Evolutionary conservation across 768 basidiomycete genomes (phyloP).

Genomic region (Lactarius indigo): DNA sequence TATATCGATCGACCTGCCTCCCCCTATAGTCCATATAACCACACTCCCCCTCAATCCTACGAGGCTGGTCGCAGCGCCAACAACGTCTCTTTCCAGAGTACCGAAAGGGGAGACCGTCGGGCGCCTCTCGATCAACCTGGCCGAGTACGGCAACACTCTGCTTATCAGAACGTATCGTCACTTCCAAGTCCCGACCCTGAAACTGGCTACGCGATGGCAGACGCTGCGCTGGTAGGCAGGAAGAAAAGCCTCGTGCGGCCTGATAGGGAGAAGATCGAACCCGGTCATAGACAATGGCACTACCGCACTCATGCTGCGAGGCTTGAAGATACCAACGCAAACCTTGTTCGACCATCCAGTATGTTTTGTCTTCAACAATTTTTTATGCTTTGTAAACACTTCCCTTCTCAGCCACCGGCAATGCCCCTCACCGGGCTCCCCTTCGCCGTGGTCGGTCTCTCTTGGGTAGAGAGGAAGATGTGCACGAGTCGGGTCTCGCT

Average conservation of each 20-base stretch:
- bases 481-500: constrained; percentile 87
- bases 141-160: constrained; percentile 42
- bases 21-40: constrained; percentile 28
- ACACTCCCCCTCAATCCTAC: constrained; percentile 21
- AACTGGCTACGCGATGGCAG: constrained; percentile 33
- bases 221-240: constrained; percentile 55
- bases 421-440: constrained; percentile 54
- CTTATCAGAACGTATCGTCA: constrained; percentile 46
- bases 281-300: constrained; percentile 90
- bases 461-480: constrained; percentile 85
- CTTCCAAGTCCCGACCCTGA: constrained; percentile 35
- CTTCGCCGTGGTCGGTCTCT: constrained; percentile 87
- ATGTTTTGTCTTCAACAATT: constrained; percentile 35
- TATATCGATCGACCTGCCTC: constrained; percentile 24
- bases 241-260: constrained; percentile 93
- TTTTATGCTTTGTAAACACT: constrained; percentile 19
- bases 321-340: constrained; percentile 64
- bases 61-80: constrained; percentile 23
- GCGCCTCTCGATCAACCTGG: constrained; percentile 54
- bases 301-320: constrained; percentile 85
- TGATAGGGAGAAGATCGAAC: constrained; percentile 95
- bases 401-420: constrained; percentile 61
- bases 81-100: constrained; percentile 66
- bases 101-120: constrained; percentile 66
- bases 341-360: constrained; percentile 81